Conservation (phyloP, 495 filamentous ascomycete species). For the Neurospora sp. region DNA sequence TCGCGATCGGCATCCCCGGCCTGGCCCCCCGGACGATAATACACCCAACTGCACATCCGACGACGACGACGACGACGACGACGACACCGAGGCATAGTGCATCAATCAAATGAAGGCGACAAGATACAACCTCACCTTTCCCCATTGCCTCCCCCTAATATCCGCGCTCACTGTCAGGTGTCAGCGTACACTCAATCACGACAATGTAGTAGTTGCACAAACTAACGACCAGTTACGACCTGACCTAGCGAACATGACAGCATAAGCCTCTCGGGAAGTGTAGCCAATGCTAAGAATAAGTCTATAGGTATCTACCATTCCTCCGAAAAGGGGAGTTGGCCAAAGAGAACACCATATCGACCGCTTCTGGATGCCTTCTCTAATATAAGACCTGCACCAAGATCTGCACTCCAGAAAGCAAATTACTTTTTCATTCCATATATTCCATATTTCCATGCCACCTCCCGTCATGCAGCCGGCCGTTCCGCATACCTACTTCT, state of each 20-base stretch:
- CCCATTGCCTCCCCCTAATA: background rate
- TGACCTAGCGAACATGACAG: background rate
- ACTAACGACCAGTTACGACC: background rate
- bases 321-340: background rate
- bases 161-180: background rate
- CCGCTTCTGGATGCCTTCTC: background rate
- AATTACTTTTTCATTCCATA: background rate
- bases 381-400: background rate
- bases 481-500: background rate
- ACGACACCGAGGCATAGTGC: background rate
- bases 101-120: background rate
- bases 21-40: background rate
- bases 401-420: background rate
- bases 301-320: background rate
- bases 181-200: background rate
- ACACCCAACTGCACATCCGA: background rate
- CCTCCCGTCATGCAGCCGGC: background rate
- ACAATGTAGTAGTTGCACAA: background rate
- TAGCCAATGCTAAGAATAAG: background rate
- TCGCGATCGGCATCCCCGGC: background rate
- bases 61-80: background rate
- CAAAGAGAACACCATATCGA: background rate
- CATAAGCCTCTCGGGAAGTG: background rate
- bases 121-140: background rate
- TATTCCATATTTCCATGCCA: background rate